Evolutionary conservation across 2,329 filamentous ascomycete species (phyloP).

Genomic region (Penicillium corylophilum): DNA sequence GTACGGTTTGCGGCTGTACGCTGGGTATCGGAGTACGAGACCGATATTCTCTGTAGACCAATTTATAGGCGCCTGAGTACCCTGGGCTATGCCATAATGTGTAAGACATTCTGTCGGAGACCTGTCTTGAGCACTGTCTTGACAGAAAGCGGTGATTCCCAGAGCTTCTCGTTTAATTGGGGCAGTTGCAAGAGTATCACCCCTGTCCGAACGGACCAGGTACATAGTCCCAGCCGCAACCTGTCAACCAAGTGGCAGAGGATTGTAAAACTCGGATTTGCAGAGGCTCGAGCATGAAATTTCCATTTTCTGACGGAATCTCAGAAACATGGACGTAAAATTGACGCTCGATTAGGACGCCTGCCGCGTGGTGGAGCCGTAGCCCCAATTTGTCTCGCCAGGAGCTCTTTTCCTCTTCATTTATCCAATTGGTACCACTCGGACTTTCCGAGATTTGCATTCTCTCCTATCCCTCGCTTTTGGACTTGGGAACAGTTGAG

Average conservation of each 20-base stretch:
- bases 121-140: neutral
- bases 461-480: conserved; percentile 9
- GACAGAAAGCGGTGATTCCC: neutral
- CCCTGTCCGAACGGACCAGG: neutral
- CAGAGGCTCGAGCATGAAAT: neutral
- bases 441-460: neutral
- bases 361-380: conserved; percentile 14
- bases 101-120: neutral
- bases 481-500: neutral
- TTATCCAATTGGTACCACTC: conserved; percentile 22
- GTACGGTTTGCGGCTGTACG: neutral
- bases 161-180: neutral
- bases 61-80: neutral
- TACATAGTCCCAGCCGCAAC: neutral
- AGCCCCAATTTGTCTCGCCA: conserved; percentile 22
- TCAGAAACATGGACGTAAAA: neutral
- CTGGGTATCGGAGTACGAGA: neutral
- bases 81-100: neutral
- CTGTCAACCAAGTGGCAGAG: neutral
- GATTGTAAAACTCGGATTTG: neutral
- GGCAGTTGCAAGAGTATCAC: neutral
- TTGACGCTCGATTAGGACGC: neutral
- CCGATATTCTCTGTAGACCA: neutral
- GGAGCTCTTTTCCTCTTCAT: conserved; percentile 24
- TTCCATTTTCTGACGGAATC: neutral